Evolutionary conservation across 225 moss, liverwort and hornwort species (phyloP).

Genomic region (Pseudoscleropodium purum): DNA sequence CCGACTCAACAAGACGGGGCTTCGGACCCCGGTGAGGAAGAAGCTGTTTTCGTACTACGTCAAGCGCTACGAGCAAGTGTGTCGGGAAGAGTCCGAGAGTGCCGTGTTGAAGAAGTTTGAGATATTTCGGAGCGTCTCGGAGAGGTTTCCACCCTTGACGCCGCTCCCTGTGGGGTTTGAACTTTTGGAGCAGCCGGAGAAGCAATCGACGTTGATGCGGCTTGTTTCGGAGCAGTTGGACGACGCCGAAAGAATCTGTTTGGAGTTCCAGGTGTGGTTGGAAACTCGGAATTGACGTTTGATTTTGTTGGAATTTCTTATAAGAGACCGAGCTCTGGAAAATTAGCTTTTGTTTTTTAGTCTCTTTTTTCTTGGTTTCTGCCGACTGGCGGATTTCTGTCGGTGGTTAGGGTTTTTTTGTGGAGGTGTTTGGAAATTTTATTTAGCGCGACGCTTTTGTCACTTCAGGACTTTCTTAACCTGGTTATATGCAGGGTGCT

Average conservation of each 20-base stretch:
- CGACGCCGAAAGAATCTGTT: background rate
- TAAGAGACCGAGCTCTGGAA: background rate
- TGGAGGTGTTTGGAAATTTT: background rate
- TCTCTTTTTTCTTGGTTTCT: too few species aligned
- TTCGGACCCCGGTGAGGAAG: background rate
- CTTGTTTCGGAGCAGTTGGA: background rate
- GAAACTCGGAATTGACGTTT: background rate
- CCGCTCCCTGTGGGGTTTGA: background rate
- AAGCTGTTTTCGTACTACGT: background rate
- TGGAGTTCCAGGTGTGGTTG: background rate
- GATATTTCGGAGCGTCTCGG: background rate
- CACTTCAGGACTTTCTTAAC: background rate
- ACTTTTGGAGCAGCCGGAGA: accelerated
- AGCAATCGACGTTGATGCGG: background rate
- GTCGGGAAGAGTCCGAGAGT: background rate
- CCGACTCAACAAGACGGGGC: background rate
- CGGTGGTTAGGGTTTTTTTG: background rate
- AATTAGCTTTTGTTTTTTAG: background rate
- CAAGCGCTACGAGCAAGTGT: background rate
- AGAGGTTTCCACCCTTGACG: background rate
- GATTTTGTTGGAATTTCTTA: background rate
- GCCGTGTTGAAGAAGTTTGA: background rate
- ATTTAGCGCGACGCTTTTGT: background rate
- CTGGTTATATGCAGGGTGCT: background rate
- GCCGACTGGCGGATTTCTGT: background rate